phyloP scores from a whole-genome alignment of 192 early-diverging fungal genomes.

The Irineochytrium annulatum region DNA sequence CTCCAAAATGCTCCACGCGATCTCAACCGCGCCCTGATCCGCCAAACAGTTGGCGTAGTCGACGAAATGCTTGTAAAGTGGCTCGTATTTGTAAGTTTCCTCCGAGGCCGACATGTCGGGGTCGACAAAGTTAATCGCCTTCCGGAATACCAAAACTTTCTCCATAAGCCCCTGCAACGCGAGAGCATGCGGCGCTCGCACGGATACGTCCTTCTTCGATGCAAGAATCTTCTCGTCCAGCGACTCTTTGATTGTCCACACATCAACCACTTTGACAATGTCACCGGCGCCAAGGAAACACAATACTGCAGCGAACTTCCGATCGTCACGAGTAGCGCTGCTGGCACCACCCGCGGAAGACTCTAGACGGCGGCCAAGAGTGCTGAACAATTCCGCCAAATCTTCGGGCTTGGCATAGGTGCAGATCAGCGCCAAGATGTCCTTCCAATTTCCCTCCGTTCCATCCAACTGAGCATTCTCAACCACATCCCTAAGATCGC shows the following conservation, averaged over 20 bases:
- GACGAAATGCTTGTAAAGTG: slow-evolving; percentile 78
- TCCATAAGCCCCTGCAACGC: slow-evolving; percentile 79
- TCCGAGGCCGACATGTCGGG: slow-evolving; percentile 53
- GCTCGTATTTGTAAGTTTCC: slow-evolving; percentile 23
- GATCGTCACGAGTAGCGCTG: slow-evolving; percentile 25
- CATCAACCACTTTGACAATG: slow-evolving; percentile 71
- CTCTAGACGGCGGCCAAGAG: slow-evolving; percentile 44
- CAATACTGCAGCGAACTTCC: slow-evolving; percentile 65
- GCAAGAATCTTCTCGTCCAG: slow-evolving; percentile 30
- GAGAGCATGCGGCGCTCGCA: background rate
- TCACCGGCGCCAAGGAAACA: slow-evolving; percentile 81
- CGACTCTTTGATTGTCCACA: slow-evolving; percentile 58
- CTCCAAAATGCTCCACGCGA: slow-evolving; percentile 75
- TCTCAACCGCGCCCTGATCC: slow-evolving; percentile 68
- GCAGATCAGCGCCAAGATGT: slow-evolving; percentile 87
- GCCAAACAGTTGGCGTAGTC: slow-evolving; percentile 80
- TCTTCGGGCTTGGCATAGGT: slow-evolving; percentile 88
- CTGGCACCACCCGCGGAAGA: background rate
- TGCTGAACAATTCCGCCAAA: slow-evolving; percentile 33
- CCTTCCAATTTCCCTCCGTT: slow-evolving; percentile 71
- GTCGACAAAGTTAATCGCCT: slow-evolving; percentile 89
- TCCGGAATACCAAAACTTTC: slow-evolving; percentile 89
- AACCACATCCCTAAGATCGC: slow-evolving; percentile 79
- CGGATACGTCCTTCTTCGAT: slow-evolving; percentile 21
- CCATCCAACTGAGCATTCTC: slow-evolving; percentile 65